Evolutionary conservation across 2,329 filamentous ascomycete genomes (phyloP).

Genomic region (Drechslera avenae): DNA sequence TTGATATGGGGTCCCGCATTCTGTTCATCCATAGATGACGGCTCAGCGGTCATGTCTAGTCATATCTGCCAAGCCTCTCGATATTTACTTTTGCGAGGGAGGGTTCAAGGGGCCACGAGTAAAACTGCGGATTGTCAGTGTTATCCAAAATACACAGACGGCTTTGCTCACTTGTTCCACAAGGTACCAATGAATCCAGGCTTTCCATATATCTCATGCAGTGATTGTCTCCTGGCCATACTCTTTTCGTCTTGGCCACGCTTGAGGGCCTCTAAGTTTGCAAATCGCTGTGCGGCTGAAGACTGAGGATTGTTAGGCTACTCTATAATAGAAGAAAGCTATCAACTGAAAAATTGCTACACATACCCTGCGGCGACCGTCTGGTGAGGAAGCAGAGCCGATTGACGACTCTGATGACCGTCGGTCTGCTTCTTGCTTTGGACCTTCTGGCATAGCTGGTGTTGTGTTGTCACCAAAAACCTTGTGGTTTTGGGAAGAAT

Average conservation of each 20-base stretch:
- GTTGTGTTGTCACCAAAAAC: conserved; percentile 35
- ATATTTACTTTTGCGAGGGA: not conserved
- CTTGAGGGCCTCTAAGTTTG: conserved; percentile 41
- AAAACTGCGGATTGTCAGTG: conserved; percentile 32
- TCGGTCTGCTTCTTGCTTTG: conserved; percentile 40
- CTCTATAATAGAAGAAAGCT: not conserved
- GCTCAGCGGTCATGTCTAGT: too few species aligned
- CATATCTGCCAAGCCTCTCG: too few species aligned
- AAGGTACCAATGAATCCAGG: conserved; percentile 38
- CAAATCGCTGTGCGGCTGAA: conserved; percentile 38
- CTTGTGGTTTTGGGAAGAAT: conserved; percentile 43
- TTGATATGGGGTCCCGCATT: too few species aligned
- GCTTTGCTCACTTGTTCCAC: conserved; percentile 41
- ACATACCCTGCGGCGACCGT: conserved; percentile 39
- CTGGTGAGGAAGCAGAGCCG: conserved; percentile 27
- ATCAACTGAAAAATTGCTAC: too few species aligned
- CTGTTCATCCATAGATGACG: too few species aligned
- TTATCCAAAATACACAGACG: not conserved
- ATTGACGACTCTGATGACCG: conserved; percentile 41
- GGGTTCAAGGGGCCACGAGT: conserved; percentile 36
- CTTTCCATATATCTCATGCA: conserved; percentile 44
- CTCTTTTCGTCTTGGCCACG: conserved; percentile 37
- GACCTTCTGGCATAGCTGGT: conserved; percentile 41
- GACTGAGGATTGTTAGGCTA: conserved; percentile 29
- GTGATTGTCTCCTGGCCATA: conserved; percentile 35